phyloP scores from a whole-genome alignment of 1,139 yeast species.

The Blastobotrys indianensis region DNA sequence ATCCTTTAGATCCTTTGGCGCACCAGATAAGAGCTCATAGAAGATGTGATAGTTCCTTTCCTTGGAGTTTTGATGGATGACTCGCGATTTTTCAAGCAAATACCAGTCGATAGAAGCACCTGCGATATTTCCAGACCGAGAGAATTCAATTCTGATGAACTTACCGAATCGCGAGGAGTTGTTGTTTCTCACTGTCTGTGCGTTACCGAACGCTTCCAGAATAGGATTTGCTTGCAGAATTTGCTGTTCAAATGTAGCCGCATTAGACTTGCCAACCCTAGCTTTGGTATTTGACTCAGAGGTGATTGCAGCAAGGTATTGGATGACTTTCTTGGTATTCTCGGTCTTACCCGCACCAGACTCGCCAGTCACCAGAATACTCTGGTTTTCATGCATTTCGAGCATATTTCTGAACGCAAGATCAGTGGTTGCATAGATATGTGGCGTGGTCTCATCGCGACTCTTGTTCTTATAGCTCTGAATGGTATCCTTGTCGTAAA shows the following conservation, averaged over 20 bases:
- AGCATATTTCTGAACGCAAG: constrained; percentile 75
- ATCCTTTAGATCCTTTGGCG: constrained; percentile 44
- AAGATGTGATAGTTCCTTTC: constrained; percentile 93
- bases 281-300: constrained; percentile 12
- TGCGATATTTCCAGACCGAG: constrained; percentile 54
- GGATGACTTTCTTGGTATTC: constrained; percentile 92
- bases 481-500: constrained; percentile 60
- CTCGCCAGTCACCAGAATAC: constrained; percentile 94
- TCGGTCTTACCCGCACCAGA: constrained; percentile 99
- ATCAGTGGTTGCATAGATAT: constrained; percentile 88
- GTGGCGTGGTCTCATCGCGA: constrained; percentile 60
- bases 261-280: constrained; percentile 16
- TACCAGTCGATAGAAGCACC: constrained; percentile 97
- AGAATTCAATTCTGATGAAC: constrained; percentile 82
- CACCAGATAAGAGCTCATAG: constrained; percentile 77
- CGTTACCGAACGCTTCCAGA: constrained; percentile 93
- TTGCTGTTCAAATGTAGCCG: constrained; percentile 61
- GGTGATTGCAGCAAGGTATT: constrained; percentile 79
- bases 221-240: constrained; percentile 94
- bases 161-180: constrained; percentile 97
- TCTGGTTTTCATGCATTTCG: constrained; percentile 68
- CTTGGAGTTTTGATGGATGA: constrained; percentile 63
- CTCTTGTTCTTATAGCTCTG: constrained; percentile 45
- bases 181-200: constrained; percentile 90
- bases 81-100: constrained; percentile 87